Evolutionary conservation across 148 eudicot genomes (phyloP).

Genomic region (Salicornia ramosissima): DNA sequence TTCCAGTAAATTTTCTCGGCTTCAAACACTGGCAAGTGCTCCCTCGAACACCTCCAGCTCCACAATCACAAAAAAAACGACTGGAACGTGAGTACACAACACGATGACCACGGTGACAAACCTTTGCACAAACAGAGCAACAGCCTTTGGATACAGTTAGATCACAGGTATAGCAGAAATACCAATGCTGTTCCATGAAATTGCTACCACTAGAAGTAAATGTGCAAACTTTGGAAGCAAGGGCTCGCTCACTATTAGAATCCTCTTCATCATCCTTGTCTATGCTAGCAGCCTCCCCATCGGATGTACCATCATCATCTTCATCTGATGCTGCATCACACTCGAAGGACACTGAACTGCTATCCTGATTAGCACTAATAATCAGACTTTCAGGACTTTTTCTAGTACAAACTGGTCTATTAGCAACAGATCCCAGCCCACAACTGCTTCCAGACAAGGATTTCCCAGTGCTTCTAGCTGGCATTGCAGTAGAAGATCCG

Average conservation of each 20-base stretch:
- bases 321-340: conserved; percentile 99
- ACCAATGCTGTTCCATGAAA: conserved; percentile 99
- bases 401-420: conserved; percentile 58
- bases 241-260: conserved; percentile 76
- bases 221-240: conserved; percentile 97
- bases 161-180: conserved; percentile 98
- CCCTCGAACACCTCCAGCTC: conserved; percentile 98
- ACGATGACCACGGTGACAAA: conserved; percentile 99
- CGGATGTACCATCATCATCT: conserved; percentile 99
- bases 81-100: conserved; percentile 98
- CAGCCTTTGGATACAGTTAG: conserved; percentile 97
- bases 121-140: conserved; percentile 99
- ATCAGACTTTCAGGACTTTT: conserved; percentile 62
- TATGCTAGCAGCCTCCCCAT: conserved; percentile 84
- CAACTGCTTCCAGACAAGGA: conserved; percentile 40
- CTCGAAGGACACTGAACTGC: conserved; percentile 61
- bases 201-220: conserved; percentile 99
- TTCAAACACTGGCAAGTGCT: conserved; percentile 96
- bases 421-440: conserved; percentile 38
- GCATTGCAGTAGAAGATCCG: conserved; percentile 42
- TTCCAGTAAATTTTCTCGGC: conserved; percentile 79
- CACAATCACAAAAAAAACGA: conserved; percentile 99
- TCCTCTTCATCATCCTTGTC: conserved; percentile 97
- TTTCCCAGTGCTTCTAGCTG: conserved; percentile 50
- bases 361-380: conserved; percentile 69